Conservation (phyloP, 2,329 filamentous ascomycete genomes). For the Leptodontidium sp. region DNA sequence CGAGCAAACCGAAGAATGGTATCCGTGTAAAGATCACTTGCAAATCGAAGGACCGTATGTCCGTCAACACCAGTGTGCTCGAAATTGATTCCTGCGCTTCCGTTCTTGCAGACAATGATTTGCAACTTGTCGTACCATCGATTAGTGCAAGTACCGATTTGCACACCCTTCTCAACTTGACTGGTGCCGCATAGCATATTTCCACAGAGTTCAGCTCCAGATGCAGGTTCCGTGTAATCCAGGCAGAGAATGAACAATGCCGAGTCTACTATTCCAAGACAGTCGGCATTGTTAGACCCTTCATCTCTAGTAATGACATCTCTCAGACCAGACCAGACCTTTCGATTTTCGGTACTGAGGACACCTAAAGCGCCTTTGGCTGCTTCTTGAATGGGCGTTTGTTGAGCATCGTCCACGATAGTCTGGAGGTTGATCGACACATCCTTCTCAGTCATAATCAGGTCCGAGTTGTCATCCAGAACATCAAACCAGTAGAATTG, state of each 20-base stretch:
- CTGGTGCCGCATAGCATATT: conserved; percentile 99
- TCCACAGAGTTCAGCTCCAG: conserved; percentile 85
- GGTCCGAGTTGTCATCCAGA: conserved; percentile 89
- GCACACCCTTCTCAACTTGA: conserved; percentile 89
- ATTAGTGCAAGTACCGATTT: conserved; percentile 97
- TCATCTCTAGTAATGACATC: conserved; percentile 87
- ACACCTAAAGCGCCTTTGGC: conserved; percentile 96
- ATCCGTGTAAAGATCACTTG: conserved; percentile 95
- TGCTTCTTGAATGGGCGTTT: conserved; percentile 90
- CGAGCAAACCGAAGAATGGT: conserved; percentile 95
- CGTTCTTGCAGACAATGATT: conserved; percentile 99
- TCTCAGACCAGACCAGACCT: conserved; percentile 91
- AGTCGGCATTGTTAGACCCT: conserved; percentile 94
- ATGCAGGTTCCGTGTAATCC: conserved; percentile 88
- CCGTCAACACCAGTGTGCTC: conserved; percentile 98
- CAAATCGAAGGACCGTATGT: conserved; percentile 94
- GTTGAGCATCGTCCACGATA: conserved; percentile 87
- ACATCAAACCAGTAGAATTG: conserved; percentile 99
- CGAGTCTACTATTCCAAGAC: conserved; percentile 92
- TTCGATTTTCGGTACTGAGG: conserved; percentile 93
- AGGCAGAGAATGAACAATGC: conserved; percentile 92
- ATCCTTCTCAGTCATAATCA: conserved; percentile 98
- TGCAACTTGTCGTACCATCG: conserved; percentile 99
- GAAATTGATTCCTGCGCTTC: conserved; percentile 98
- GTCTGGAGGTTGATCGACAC: conserved; percentile 90